These are phyloP conservation scores for Lathyrus oleraceus DNA, from an alignment of 306 rosid genomes.

Conservation along the genomic window DNA sequence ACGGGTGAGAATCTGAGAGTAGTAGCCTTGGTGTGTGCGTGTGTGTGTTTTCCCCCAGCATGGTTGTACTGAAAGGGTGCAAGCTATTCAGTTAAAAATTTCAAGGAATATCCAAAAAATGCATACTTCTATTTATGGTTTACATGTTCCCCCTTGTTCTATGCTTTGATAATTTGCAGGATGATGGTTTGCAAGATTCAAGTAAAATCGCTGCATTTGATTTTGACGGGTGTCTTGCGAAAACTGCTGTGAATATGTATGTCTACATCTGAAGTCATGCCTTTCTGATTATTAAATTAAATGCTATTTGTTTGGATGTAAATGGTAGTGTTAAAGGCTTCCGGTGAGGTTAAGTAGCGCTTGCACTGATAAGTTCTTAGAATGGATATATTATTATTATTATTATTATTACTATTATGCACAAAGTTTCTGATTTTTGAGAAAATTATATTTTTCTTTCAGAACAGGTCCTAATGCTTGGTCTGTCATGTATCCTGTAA, in stretches of 20 bases:
- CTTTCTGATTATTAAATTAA: conserved; percentile 11
- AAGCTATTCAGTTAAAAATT: conserved; percentile 18
- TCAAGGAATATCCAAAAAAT: background rate
- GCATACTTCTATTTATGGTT: conserved; percentile 6
- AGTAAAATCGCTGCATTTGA: conserved; percentile 97
- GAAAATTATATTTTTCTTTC: conserved; percentile 38
- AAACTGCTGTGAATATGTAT: conserved; percentile 67
- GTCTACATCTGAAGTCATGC: conserved; percentile 15
- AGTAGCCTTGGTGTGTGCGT: background rate
- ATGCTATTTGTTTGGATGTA: conserved; percentile 10
- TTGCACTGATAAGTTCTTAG: conserved; percentile 5
- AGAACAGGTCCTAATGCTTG: conserved; percentile 81
- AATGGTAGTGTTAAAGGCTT: conserved; percentile 9
- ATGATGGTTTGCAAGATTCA: conserved; percentile 72
- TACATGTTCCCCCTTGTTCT: conserved; percentile 7
- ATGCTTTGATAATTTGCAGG: conserved; percentile 51
- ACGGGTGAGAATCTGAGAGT: conserved; percentile 55
- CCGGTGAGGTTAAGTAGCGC: conserved; percentile 7
- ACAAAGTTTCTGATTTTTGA: background rate
- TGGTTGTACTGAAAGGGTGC: conserved; percentile 24
- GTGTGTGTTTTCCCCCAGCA: conserved; percentile 4
- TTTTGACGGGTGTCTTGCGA: conserved; percentile 94
- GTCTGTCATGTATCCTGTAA: conserved; percentile 79
- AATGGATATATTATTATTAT: conserved; percentile 7
- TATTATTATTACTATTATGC: background rate